phyloP scores from a whole-genome alignment of 2,329 filamentous ascomycete genomes.

The Cladosporium sp. region DNA sequence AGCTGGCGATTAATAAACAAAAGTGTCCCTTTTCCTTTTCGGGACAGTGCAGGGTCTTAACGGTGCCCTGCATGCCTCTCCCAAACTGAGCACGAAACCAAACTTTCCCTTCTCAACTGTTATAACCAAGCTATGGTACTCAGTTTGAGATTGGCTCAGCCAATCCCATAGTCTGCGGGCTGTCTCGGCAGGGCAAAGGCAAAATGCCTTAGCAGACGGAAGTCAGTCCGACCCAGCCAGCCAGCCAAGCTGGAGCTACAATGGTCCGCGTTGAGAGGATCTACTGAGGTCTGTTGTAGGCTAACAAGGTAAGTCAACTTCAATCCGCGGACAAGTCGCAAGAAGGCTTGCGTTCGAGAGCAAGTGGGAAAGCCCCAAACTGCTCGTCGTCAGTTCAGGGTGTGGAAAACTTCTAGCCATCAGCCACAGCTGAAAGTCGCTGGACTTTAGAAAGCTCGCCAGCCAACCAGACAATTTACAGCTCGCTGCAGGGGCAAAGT shows the following conservation, averaged over 20 bases:
- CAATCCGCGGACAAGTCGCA: neutral
- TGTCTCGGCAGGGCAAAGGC: conserved; percentile 16
- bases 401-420: neutral
- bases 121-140: neutral
- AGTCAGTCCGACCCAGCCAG: neutral
- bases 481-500: conserved; percentile 15
- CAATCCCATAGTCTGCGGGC: conserved; percentile 5
- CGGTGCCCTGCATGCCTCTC: neutral
- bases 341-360: neutral
- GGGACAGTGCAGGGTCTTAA: conserved; percentile 16
- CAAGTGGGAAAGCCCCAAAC: neutral
- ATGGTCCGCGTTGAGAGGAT: conserved; percentile 1
- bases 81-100: conserved; percentile 2
- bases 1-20: neutral
- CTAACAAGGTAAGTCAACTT: neutral
- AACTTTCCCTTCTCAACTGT: conserved; percentile 4
- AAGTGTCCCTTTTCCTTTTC: neutral
- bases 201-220: neutral
- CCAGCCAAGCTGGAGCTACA: conserved; percentile 8
- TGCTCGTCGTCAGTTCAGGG: neutral
- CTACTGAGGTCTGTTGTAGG: neutral
- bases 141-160: conserved; percentile 14
- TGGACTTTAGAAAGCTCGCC: neutral
- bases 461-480: conserved; percentile 6
- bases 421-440: conserved; percentile 6